Evolutionary conservation across 352 stramenopile genomes (phyloP).

Genomic region (Salisapilia sapeloensis): DNA sequence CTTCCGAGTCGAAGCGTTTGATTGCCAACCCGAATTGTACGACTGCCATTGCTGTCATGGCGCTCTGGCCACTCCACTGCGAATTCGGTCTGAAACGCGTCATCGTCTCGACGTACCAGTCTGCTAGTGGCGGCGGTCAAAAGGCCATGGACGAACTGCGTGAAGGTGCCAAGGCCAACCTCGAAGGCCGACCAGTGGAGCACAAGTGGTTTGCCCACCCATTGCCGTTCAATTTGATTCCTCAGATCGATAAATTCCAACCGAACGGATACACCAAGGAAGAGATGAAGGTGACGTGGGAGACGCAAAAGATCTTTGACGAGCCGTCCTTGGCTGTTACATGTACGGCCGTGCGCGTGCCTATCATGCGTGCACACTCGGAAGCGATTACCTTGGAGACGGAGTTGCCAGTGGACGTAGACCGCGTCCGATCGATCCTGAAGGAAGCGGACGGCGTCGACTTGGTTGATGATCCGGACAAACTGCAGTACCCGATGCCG

Average conservation of each 20-base stretch:
- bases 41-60: conserved; percentile 95
- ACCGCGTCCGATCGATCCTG: conserved; percentile 68
- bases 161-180: conserved; percentile 62
- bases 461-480: conserved; percentile 79
- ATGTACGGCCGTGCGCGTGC: conserved; percentile 94
- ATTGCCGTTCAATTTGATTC: conserved; percentile 98
- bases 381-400: conserved; percentile 94
- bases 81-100: conserved; percentile 92
- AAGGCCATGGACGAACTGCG: conserved; percentile 93
- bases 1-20: conserved; percentile 56
- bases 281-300: conserved; percentile 99
- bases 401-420: conserved; percentile 75
- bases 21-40: conserved; percentile 99
- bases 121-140: conserved; percentile 79
- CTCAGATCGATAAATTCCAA: conserved; percentile 99
- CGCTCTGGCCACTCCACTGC: conserved; percentile 92
- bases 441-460: conserved; percentile 84
- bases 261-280: conserved; percentile 98
- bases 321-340: conserved; percentile 61
- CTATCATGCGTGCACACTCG: conserved; percentile 93
- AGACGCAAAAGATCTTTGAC: conserved; percentile 96
- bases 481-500: conserved; percentile 92
- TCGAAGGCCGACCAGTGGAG: conserved; percentile 49
- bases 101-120: conserved; percentile 94
- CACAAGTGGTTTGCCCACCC: conserved; percentile 95